phyloP scores from a whole-genome alignment of 2,329 filamentous ascomycete species.

The Trichoderma lentiforme region DNA sequence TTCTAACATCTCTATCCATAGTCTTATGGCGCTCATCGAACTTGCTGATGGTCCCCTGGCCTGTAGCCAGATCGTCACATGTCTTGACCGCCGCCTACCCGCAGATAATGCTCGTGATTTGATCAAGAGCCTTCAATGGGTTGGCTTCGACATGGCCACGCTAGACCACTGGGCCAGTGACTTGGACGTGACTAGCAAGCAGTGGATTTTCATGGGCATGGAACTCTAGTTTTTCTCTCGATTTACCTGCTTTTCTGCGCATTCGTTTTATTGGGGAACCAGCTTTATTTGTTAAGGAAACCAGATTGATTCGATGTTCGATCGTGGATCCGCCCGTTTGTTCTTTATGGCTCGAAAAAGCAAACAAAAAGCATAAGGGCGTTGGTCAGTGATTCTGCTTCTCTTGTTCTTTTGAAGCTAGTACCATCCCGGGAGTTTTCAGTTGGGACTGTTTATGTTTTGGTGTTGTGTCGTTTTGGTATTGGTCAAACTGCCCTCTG shows the following conservation, averaged over 20 bases:
- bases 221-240: constrained; percentile 61
- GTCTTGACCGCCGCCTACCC: constrained; percentile 69
- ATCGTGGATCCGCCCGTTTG: neutral
- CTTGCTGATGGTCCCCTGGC: constrained; percentile 73
- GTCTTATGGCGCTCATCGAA: constrained; percentile 86
- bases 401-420: neutral
- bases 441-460: neutral
- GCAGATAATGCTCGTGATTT: constrained; percentile 62
- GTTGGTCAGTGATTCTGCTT: neutral
- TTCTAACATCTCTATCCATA: constrained; percentile 33
- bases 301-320: neutral
- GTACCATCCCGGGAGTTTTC: neutral
- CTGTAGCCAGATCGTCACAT: constrained; percentile 75
- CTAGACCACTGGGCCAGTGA: constrained; percentile 70
- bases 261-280: neutral
- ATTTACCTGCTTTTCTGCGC: constrained; percentile 19
- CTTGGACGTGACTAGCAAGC: constrained; percentile 65
- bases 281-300: neutral
- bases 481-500: neutral
- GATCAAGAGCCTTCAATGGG: constrained; percentile 85
- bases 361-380: neutral
- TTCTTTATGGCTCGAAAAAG: neutral
- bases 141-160: constrained; percentile 81
- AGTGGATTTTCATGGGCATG: constrained; percentile 87
- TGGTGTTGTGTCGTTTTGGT: neutral